Evolutionary conservation across 73 alveolate genomes (phyloP).

Genomic region (Paramecium primaurelia): DNA sequence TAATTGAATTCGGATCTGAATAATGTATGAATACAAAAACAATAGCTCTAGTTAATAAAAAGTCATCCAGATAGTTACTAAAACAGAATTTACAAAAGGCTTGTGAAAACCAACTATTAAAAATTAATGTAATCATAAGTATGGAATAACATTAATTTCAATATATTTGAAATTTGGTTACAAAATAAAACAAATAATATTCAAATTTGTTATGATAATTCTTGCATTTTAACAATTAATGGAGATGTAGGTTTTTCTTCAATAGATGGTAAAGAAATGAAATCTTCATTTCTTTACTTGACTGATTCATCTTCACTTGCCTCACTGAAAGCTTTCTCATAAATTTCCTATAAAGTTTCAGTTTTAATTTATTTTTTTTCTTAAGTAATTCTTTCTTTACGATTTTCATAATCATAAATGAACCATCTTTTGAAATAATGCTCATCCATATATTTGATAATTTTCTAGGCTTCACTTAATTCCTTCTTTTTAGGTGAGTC

Average conservation of each 20-base stretch:
- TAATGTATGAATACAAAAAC: no score
- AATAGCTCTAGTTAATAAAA: no score
- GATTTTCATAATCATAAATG: constrained; percentile 53
- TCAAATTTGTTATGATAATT: constrained; percentile 32
- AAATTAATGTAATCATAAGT: no score
- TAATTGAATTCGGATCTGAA: no score
- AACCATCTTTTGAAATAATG: constrained; percentile 42
- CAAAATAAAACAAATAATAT: neutral
- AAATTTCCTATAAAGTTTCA: constrained; percentile 30
- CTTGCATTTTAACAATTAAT: neutral
- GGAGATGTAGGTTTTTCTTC: neutral
- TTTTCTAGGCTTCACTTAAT: constrained; percentile 13
- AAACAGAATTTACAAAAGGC: no score
- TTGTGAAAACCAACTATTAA: no score
- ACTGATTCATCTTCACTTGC: constrained; percentile 30
- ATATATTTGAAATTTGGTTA: neutral
- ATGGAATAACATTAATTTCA: neutral
- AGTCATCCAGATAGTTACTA: no score
- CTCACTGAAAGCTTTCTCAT: constrained; percentile 51
- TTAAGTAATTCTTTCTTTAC: constrained; percentile 10
- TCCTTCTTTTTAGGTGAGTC: constrained; percentile 15
- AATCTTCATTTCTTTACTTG: constrained; percentile 2
- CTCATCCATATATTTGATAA: constrained; percentile 50
- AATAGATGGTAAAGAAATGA: neutral
- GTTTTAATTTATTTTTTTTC: constrained; percentile 47